These are phyloP conservation scores for Chalara sp. DNA, from an alignment of 2,329 filamentous ascomycete genomes.

Conservation along the genomic window DNA sequence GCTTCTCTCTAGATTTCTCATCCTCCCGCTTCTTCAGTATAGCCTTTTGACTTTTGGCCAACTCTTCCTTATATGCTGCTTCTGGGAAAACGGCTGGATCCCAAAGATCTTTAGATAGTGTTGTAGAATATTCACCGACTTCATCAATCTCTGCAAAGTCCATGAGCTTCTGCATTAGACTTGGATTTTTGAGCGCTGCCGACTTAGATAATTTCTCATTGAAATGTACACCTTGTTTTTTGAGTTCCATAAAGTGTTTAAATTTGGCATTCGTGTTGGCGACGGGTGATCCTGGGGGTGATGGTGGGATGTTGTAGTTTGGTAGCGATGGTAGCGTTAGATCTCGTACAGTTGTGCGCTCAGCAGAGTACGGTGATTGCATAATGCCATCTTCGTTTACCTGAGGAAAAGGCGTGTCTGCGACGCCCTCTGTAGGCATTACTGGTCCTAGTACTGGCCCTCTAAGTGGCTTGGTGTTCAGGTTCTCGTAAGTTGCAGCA, in stretches of 20 bases:
- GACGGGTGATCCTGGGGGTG: slow-evolving; percentile 57
- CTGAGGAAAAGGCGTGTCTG: neutral
- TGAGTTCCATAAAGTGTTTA: slow-evolving; percentile 67
- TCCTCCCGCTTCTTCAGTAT: slow-evolving; percentile 25
- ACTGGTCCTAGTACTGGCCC: slow-evolving; percentile 23
- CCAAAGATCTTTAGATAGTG: slow-evolving; percentile 49
- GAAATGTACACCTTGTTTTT: slow-evolving; percentile 71
- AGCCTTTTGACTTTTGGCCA: slow-evolving; percentile 39
- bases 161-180: slow-evolving; percentile 65
- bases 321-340: slow-evolving; percentile 68
- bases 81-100: slow-evolving; percentile 49
- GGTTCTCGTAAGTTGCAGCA: too few relatives aligned
- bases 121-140: slow-evolving; percentile 59
- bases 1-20: slow-evolving; percentile 22
- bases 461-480: slow-evolving; percentile 7
- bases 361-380: slow-evolving; percentile 60
- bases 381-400: slow-evolving; percentile 24
- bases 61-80: slow-evolving; percentile 43
- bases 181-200: slow-evolving; percentile 63
- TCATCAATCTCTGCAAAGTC: slow-evolving; percentile 55
- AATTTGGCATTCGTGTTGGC: slow-evolving; percentile 57
- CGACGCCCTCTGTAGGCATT: slow-evolving; percentile 5
- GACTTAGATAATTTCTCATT: slow-evolving; percentile 66
- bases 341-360: slow-evolving; percentile 58
- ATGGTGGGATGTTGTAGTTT: slow-evolving; percentile 68